Evolutionary conservation across 2,329 filamentous ascomycete species (phyloP).

Genomic region (Ceratocystis ficicola): DNA sequence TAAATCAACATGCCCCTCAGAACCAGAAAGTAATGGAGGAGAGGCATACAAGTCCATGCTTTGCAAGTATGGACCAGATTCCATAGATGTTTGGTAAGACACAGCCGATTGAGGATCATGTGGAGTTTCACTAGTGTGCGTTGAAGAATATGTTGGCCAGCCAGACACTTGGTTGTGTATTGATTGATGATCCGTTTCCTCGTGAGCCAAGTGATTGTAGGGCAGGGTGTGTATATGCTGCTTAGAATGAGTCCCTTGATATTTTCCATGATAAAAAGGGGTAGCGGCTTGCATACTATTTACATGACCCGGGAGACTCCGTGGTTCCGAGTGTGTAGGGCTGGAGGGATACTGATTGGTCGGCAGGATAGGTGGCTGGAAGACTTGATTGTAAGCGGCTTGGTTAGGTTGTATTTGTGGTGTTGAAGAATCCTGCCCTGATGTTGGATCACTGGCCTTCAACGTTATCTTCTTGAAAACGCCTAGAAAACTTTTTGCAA

Average conservation of each 20-base stretch:
- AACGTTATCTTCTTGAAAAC: neutral
- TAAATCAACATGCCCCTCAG: neutral
- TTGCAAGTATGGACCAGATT: neutral
- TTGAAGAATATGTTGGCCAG: neutral
- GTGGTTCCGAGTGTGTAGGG: neutral
- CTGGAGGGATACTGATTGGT: neutral
- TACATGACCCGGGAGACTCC: neutral
- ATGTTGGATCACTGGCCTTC: neutral
- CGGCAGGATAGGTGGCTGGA: neutral
- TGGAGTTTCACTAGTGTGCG: neutral
- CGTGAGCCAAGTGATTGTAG: neutral
- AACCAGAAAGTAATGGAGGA: neutral
- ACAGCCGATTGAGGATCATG: neutral
- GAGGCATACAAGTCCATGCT: neutral
- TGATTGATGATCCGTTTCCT: neutral
- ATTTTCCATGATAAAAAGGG: neutral
- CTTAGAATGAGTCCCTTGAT: neutral
- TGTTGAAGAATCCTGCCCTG: neutral
- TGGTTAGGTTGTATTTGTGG: neutral
- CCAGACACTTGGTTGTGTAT: neutral
- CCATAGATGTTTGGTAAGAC: neutral
- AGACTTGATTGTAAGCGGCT: neutral
- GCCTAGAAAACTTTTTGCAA: neutral
- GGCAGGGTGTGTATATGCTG: neutral
- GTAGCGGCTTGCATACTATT: neutral